These are phyloP conservation scores for Coniella vitis DNA, from an alignment of 2,329 filamentous ascomycete genomes.

Conservation along the genomic window DNA sequence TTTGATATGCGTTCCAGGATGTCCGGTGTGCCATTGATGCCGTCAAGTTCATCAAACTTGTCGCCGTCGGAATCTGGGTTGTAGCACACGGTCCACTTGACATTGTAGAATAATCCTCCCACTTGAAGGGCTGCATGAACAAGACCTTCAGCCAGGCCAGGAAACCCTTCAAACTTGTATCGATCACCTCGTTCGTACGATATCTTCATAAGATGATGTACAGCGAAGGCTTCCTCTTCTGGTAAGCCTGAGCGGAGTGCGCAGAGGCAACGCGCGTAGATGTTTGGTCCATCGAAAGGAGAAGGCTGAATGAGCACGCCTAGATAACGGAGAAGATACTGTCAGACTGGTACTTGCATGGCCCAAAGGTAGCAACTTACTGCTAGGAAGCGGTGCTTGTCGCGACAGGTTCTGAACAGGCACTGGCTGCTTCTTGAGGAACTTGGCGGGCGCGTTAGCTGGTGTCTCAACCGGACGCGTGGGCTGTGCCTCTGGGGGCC, in stretches of 20 bases:
- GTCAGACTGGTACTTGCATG: not conserved
- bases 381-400: slow-evolving; percentile 42
- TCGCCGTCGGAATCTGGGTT: slow-evolving; percentile 45
- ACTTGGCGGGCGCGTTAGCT: slow-evolving; percentile 64
- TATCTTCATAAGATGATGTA: slow-evolving; percentile 92
- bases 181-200: slow-evolving; percentile 92
- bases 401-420: slow-evolving; percentile 4
- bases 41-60: slow-evolving; percentile 42
- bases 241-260: slow-evolving; percentile 73
- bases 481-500: slow-evolving; percentile 57
- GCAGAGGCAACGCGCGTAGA: slow-evolving; percentile 82
- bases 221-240: slow-evolving; percentile 82
- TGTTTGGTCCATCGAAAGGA: slow-evolving; percentile 69
- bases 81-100: slow-evolving; percentile 76
- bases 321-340: not conserved
- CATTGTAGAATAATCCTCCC: slow-evolving; percentile 70
- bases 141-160: slow-evolving; percentile 78
- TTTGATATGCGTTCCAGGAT: slow-evolving; percentile 65
- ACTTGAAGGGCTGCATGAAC: slow-evolving; percentile 79
- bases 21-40: slow-evolving; percentile 63
- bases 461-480: slow-evolving; percentile 70
- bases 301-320: slow-evolving; percentile 19
- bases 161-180: slow-evolving; percentile 89
- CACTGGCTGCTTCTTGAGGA: slow-evolving; percentile 49
- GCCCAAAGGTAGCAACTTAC: slow-evolving; percentile 37